Conservation (phyloP, 2,329 filamentous ascomycete species). For the Claviceps pazoutovae region DNA sequence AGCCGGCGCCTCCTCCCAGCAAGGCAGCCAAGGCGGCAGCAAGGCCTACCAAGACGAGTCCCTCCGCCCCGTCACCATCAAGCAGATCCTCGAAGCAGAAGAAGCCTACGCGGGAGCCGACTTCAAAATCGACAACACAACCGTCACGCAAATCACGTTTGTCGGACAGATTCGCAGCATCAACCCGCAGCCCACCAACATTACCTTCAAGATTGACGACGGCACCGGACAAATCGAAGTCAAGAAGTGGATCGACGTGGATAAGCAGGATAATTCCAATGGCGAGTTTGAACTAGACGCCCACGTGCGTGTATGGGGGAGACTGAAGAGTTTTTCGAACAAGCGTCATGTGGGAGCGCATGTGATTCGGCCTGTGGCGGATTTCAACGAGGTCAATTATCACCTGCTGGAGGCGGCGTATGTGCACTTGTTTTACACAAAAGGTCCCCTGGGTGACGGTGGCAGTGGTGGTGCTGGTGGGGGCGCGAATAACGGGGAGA, state of each 20-base stretch:
- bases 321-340: slow-evolving; percentile 69
- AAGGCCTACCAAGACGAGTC: slow-evolving; percentile 65
- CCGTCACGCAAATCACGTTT: slow-evolving; percentile 61
- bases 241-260: slow-evolving; percentile 69
- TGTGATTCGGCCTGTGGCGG: slow-evolving; percentile 63
- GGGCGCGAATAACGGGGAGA: slow-evolving; percentile 18
- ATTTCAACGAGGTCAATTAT: slow-evolving; percentile 87
- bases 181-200: slow-evolving; percentile 75
- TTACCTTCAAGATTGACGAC: slow-evolving; percentile 87
- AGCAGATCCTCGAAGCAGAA: slow-evolving; percentile 76
- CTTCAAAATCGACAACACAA: slow-evolving; percentile 68
- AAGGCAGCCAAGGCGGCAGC: slow-evolving; percentile 38
- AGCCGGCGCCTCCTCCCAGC: slow-evolving; percentile 43
- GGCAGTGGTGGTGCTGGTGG: slow-evolving; percentile 24
- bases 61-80: slow-evolving; percentile 85
- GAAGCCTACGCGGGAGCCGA: slow-evolving; percentile 59
- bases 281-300: slow-evolving; percentile 53
- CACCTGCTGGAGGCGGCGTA: slow-evolving; percentile 83
- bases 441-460: slow-evolving; percentile 41
- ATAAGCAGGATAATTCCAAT: slow-evolving; percentile 34
- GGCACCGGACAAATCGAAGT: slow-evolving; percentile 87
- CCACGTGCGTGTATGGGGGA: slow-evolving; percentile 77
- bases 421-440: slow-evolving; percentile 72
- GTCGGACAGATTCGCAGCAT: slow-evolving; percentile 85
- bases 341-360: slow-evolving; percentile 72